phyloP scores from a whole-genome alignment of 2,329 filamentous ascomycete genomes.

The Ophiostoma pallidulum region DNA sequence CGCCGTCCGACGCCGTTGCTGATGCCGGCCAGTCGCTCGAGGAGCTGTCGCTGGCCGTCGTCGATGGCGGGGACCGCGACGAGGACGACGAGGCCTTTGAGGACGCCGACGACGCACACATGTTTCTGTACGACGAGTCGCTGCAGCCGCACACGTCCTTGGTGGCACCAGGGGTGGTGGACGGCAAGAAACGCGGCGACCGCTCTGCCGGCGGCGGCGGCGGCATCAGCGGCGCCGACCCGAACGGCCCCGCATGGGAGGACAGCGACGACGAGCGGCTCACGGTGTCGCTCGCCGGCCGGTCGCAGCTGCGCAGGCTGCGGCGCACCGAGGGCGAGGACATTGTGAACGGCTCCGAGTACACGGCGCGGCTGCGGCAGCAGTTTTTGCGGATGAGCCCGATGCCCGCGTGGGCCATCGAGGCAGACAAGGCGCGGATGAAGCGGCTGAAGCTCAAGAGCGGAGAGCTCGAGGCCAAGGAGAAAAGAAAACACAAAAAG shows the following conservation, averaged over 20 bases:
- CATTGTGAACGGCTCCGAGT: conserved; percentile 76
- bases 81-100: conserved; percentile 19
- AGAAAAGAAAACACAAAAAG: no score
- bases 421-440: conserved; percentile 38
- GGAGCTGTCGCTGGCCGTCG: conserved; percentile 21
- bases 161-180: no score
- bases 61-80: conserved; percentile 15
- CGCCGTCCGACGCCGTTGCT: conserved; percentile 32
- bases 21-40: conserved; percentile 29
- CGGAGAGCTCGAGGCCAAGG: conserved; percentile 7
- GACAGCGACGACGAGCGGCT: conserved; percentile 93
- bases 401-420: conserved; percentile 49
- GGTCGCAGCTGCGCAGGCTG: conserved; percentile 71
- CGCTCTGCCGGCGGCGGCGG: conserved; percentile 22
- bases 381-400: conserved; percentile 60
- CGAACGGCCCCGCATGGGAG: conserved; percentile 62
- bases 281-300: conserved; percentile 69
- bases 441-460: conserved; percentile 31
- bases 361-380: conserved; percentile 66
- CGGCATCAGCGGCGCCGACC: conserved; percentile 28
- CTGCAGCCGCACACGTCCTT: conserved; percentile 6
- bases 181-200: conserved; percentile 19
- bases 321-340: conserved; percentile 75
- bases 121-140: conserved; percentile 68
- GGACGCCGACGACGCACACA: conserved; percentile 63